A percentile compares a stretch with the other conserved stretches of the same genome.
These are phyloP conservation scores for Diphasiastrum complanatum DNA, from an alignment of 83 land plant genomes.

Conservation along the genomic window DNA sequence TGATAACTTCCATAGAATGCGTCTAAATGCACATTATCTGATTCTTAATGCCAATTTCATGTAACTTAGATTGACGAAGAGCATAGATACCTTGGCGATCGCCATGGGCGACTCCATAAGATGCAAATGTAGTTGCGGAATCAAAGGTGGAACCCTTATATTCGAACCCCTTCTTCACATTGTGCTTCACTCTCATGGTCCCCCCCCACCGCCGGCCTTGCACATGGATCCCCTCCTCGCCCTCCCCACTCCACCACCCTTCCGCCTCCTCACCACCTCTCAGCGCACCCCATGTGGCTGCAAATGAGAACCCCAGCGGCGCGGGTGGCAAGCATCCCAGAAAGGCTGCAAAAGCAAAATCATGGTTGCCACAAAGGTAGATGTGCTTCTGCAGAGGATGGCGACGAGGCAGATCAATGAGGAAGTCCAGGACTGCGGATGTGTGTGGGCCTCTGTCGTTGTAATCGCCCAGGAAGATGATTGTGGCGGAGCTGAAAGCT, in stretches of 20 bases:
- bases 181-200: constrained; percentile 36
- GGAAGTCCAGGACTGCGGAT: constrained; percentile 58
- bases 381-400: constrained; percentile 75
- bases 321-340: constrained; percentile 51
- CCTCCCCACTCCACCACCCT: constrained; percentile 78
- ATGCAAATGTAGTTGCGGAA: constrained; percentile 72
- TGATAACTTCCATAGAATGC: too few relatives aligned
- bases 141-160: constrained; percentile 85
- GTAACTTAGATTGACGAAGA: not conserved
- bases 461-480: constrained; percentile 91
- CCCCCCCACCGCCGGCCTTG: constrained; percentile 94
- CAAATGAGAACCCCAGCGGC: constrained; percentile 28
- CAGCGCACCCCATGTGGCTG: constrained; percentile 54
- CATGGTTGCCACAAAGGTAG: constrained; percentile 87
- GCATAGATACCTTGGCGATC: constrained; percentile 42
- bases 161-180: constrained; percentile 52
- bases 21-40: not conserved
- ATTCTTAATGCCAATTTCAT: not conserved
- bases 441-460: constrained; percentile 93
- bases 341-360: constrained; percentile 79
- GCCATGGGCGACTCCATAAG: constrained; percentile 89
- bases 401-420: constrained; percentile 44
- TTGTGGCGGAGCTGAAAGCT: constrained; percentile 41
- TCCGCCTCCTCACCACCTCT: constrained; percentile 52
- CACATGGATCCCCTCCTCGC: constrained; percentile 68